Evolutionary conservation across 345 rosid genomes (phyloP).

Genomic region (Cardiospermum halicacabum): DNA sequence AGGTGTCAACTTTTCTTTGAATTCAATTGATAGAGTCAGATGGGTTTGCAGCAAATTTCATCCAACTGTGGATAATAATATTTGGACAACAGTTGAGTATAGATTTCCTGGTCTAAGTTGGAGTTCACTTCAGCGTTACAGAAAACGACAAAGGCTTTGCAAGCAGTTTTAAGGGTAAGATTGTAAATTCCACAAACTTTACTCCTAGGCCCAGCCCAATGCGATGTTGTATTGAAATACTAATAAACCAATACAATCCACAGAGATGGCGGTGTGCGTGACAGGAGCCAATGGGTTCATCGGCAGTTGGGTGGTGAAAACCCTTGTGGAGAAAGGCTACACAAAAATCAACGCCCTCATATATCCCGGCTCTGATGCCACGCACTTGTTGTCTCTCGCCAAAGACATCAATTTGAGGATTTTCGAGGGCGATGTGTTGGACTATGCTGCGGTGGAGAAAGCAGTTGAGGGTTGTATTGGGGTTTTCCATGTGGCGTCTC

Average conservation of each 20-base stretch:
- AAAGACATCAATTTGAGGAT: slow-evolving; percentile 28
- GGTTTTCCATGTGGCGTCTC: slow-evolving; percentile 88
- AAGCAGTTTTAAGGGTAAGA: too few species aligned
- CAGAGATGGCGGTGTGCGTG: slow-evolving; percentile 42
- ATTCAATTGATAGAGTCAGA: background rate
- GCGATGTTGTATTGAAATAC: too few species aligned
- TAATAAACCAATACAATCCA: background rate
- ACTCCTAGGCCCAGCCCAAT: too few species aligned
- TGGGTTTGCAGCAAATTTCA: background rate
- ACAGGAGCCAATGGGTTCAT: slow-evolving; percentile 88
- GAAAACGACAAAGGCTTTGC: too few species aligned
- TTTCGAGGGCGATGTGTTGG: slow-evolving; percentile 61
- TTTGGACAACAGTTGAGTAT: background rate
- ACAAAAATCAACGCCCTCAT: slow-evolving; percentile 57
- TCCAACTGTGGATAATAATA: background rate
- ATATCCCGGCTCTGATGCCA: slow-evolving; percentile 56
- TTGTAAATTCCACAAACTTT: too few species aligned
- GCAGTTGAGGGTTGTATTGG: slow-evolving; percentile 72
- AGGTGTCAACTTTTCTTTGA: background rate
- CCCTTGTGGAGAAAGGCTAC: slow-evolving; percentile 50
- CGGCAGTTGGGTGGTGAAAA: slow-evolving; percentile 65
- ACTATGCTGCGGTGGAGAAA: slow-evolving; percentile 40
- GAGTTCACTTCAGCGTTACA: background rate
- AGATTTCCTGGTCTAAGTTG: background rate
- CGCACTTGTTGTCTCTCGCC: slow-evolving; percentile 45